Evolutionary conservation across 139 green algal genomes (phyloP).

Genomic region (Zygnema circumcarinatum): DNA sequence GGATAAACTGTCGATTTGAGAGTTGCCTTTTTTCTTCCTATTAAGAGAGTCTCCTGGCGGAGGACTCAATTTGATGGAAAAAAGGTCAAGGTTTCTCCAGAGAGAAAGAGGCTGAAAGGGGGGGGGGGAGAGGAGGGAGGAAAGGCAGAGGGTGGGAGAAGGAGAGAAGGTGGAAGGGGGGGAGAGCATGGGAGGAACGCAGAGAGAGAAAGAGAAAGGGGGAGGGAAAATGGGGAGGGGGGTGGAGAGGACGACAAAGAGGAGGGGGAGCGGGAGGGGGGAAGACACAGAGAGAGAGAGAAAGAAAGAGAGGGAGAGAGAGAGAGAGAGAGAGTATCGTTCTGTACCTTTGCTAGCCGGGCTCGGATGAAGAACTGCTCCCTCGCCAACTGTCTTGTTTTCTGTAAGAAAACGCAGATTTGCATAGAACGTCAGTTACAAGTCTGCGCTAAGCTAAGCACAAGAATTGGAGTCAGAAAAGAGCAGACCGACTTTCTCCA

Average conservation of each 20-base stretch:
- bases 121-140: no score
- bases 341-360: background rate
- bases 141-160: background rate
- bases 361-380: constrained; percentile 13
- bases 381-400: constrained; percentile 9
- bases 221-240: background rate
- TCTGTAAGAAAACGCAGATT: background rate
- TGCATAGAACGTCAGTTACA: background rate
- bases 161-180: background rate
- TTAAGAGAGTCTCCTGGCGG: background rate
- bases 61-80: background rate
- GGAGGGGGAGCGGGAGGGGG: background rate
- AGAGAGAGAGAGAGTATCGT: background rate
- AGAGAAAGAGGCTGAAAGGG: background rate
- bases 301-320: background rate
- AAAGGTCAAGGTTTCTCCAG: background rate
- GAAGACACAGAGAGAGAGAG: background rate
- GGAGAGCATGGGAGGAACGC: background rate
- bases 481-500: background rate
- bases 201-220: background rate
- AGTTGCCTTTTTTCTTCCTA: background rate
- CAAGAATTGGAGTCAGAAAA: background rate
- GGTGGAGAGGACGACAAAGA: background rate
- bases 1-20: background rate
- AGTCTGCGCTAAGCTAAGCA: background rate